Evolutionary conservation across 2,329 filamentous ascomycete species (phyloP), one percentile per base, ranked within the genome.

Genomic region (Aspergillus amoenus): DNA sequence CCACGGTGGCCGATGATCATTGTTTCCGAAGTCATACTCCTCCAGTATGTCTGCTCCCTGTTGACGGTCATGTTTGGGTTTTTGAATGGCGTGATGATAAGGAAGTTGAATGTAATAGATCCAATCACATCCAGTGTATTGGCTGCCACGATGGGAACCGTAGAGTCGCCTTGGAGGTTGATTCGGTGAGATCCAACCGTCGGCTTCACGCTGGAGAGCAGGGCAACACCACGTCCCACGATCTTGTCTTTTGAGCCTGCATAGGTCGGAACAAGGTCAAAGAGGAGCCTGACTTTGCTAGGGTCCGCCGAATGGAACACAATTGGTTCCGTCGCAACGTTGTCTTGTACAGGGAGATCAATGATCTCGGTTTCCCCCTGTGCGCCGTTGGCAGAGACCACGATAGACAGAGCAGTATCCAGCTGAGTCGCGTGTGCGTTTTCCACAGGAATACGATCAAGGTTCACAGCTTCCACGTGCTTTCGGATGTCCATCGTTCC

Each of bases 241-340:
- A 94, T 83, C 65, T 90, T 89, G 67, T 96, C 91, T 44, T 83
- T 84, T 6, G 81, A 80, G 4, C 93, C 94, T 41, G 93, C 89
- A 75, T 97, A 97, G 0, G 94, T 99, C 1, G 93, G 94, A 2
- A 97, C 87, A 64, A 99, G 90, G 67, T 99, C 94, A 66, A 99
- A 99, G 52, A 95, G 80, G 9, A 99, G 79, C 72, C 93, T 95
- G 58, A 97, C 93, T 67, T 91, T 91, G 27, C 84, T 82, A 1
- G 87, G 81, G 69, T 97, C 91, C 1, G 76, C 82, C 0, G 93
- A 88, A 56, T 87, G 91, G 75, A 99, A 99, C 0, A 91, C 87
- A 44, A 99, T 91, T 0, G 94, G 94, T 66, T 97, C 93, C 0
- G 94, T 97, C 37, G 89, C 88, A 64, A 97, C 91, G 64, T 93